A percentile compares a stretch with the other conserved stretches of the same genome.
Conservation (phyloP, 2,329 filamentous ascomycete species). For the Fusarium foetens region DNA sequence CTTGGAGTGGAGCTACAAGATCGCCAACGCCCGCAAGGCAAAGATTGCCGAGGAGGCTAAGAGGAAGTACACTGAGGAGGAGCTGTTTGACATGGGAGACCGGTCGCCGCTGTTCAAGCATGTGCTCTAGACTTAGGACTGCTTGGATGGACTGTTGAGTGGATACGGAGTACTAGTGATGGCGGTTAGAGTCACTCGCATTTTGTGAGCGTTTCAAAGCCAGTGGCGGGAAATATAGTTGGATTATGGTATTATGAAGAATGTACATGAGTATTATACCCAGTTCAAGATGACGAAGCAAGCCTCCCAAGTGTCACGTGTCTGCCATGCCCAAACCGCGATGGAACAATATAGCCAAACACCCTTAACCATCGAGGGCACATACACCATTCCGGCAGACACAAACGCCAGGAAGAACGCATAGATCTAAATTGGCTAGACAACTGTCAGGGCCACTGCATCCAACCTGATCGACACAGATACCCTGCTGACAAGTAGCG, state of each 20-base stretch:
- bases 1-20: constrained; percentile 48
- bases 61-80: constrained; percentile 45
- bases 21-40: constrained; percentile 43
- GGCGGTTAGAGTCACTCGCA: too few relatives aligned
- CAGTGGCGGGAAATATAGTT: background rate
- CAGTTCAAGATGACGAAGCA: too few relatives aligned
- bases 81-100: constrained; percentile 49
- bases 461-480: background rate
- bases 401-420: background rate
- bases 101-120: constrained; percentile 48
- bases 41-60: constrained; percentile 44
- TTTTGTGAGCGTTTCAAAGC: background rate
- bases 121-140: constrained; percentile 27
- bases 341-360: background rate
- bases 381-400: background rate
- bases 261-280: background rate
- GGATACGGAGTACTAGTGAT: background rate
- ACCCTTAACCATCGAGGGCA: background rate
- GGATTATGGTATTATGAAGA: constrained; percentile 3
- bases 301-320: fast-evolving
- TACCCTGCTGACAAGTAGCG: background rate
- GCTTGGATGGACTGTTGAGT: fast-evolving
- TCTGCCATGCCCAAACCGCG: fast-evolving
- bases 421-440: background rate
- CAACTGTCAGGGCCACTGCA: background rate